These are phyloP conservation scores for Saccharomyces hybrid DNA, from an alignment of 1,139 yeast genomes.

Conservation along the genomic window DNA sequence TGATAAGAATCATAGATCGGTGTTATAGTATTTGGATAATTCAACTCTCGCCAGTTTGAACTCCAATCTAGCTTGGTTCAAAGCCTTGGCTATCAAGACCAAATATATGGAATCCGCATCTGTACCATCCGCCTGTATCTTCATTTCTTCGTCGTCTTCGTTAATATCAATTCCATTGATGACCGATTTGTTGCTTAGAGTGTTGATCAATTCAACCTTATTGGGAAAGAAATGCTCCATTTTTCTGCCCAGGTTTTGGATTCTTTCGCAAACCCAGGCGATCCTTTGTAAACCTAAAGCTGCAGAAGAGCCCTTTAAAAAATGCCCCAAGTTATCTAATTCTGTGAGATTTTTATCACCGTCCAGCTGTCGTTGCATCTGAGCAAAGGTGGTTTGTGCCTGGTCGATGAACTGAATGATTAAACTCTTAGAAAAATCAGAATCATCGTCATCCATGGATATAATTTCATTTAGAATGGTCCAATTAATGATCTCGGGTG, in stretches of 20 bases:
- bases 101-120: constrained; percentile 16
- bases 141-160: constrained; percentile 3
- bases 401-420: constrained; percentile 84
- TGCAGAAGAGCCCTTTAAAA: constrained; percentile 91
- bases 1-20: constrained; percentile 33
- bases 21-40: constrained; percentile 52
- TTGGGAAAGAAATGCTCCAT: constrained; percentile 33
- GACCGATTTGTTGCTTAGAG: constrained; percentile 11
- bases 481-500: constrained; percentile 75
- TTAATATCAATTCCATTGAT: constrained; percentile 12
- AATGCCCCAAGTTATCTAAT: constrained; percentile 78
- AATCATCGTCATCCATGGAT: constrained; percentile 88
- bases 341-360: constrained; percentile 42
- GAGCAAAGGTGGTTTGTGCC: constrained; percentile 69
- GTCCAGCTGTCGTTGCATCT: constrained; percentile 53
- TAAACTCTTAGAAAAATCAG: constrained; percentile 68
- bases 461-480: constrained; percentile 77
- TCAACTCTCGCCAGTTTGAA: constrained; percentile 50
- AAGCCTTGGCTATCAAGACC: constrained; percentile 47
- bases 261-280: constrained; percentile 82
- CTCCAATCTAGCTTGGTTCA: constrained; percentile 49
- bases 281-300: constrained; percentile 80
- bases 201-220: constrained; percentile 19
- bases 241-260: constrained; percentile 78
- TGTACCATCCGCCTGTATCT: neutral